Conservation (phyloP, 2,329 filamentous ascomycete species). For the Blumeria hordei region DNA sequence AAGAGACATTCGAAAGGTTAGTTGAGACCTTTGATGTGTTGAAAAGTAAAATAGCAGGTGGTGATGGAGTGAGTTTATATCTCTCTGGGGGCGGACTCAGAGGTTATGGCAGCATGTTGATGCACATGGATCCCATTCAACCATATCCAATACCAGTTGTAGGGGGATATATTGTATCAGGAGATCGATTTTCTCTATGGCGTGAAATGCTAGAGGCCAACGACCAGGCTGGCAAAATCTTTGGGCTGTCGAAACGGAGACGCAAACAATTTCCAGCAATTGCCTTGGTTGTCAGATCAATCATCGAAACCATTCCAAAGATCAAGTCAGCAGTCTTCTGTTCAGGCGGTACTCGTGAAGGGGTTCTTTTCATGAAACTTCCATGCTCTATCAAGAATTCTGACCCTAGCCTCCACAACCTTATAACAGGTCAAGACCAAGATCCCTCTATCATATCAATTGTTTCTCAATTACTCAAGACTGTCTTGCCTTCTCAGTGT, state of each 20-base stretch:
- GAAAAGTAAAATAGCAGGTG: slow-evolving; percentile 17
- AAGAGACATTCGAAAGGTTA: slow-evolving; percentile 31
- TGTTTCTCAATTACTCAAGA: slow-evolving; percentile 3
- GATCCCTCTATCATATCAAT: slow-evolving; percentile 18
- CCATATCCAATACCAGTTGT: slow-evolving; percentile 71
- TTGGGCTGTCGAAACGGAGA: slow-evolving; percentile 58
- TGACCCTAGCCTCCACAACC: slow-evolving; percentile 24
- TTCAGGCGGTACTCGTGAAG: slow-evolving; percentile 69
- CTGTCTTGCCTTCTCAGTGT: slow-evolving; percentile 6
- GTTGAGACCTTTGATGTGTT: slow-evolving; percentile 27
- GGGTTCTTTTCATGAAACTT: slow-evolving; percentile 51
- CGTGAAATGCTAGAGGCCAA: slow-evolving; percentile 27
- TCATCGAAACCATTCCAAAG: slow-evolving; percentile 42
- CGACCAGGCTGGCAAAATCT: slow-evolving; percentile 30
- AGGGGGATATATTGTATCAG: slow-evolving; percentile 48
- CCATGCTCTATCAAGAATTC: slow-evolving; percentile 31
- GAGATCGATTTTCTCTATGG: slow-evolving; percentile 32
- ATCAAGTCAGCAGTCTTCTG: slow-evolving; percentile 62
- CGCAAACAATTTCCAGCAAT: slow-evolving; percentile 69
- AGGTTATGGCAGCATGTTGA: slow-evolving; percentile 74
- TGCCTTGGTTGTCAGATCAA: slow-evolving; percentile 50
- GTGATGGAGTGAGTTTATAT: slow-evolving; percentile 42
- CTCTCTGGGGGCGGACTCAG: slow-evolving; percentile 78
- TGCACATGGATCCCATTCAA: slow-evolving; percentile 46
- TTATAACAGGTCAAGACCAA: background rate